phyloP scores from a whole-genome alignment of 768 basidiomycete species.

The Terana coerulea region DNA sequence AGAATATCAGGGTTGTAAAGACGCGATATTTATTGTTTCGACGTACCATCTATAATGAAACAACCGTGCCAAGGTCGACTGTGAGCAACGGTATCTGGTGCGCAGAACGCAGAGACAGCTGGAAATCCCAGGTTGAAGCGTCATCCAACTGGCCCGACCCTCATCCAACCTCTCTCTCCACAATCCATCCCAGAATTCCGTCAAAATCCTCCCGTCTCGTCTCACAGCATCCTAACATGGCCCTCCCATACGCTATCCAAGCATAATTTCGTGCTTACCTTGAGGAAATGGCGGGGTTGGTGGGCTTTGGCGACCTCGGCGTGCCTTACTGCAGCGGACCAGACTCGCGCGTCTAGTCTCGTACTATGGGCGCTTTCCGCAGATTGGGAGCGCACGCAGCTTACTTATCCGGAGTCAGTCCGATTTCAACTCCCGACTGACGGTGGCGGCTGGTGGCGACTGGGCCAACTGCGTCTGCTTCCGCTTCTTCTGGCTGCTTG shows the following conservation, averaged over 20 bases:
- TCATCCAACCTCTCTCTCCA: slow-evolving; percentile 2
- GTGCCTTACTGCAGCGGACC: neutral
- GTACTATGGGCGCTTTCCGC: neutral
- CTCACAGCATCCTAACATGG: neutral
- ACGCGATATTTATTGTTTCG: slow-evolving; percentile 8
- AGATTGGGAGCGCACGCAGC: neutral
- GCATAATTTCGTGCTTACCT: slow-evolving; percentile 49
- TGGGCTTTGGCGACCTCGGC: slow-evolving; percentile 9
- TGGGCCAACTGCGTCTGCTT: neutral
- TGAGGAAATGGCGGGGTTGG: slow-evolving; percentile 41
- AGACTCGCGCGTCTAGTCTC: slow-evolving; percentile 5
- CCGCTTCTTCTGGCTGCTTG: no score
- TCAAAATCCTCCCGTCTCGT: slow-evolving; percentile 16
- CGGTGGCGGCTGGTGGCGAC: neutral
- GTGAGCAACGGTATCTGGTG: neutral
- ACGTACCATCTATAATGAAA: slow-evolving; percentile 19
- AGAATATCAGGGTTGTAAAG: slow-evolving; percentile 13
- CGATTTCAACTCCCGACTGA: neutral
- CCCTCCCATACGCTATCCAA: slow-evolving; percentile 8
- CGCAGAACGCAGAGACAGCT: neutral
- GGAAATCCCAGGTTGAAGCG: slow-evolving; percentile 18
- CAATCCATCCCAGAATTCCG: slow-evolving; percentile 12
- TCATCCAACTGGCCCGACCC: slow-evolving; percentile 20
- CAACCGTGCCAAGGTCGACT: neutral
- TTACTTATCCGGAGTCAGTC: neutral